Percentiles rank a stretch among this genome's conserved stretches.
Conservation (phyloP, 83 land plant genomes). For the Larix sibirica region DNA sequence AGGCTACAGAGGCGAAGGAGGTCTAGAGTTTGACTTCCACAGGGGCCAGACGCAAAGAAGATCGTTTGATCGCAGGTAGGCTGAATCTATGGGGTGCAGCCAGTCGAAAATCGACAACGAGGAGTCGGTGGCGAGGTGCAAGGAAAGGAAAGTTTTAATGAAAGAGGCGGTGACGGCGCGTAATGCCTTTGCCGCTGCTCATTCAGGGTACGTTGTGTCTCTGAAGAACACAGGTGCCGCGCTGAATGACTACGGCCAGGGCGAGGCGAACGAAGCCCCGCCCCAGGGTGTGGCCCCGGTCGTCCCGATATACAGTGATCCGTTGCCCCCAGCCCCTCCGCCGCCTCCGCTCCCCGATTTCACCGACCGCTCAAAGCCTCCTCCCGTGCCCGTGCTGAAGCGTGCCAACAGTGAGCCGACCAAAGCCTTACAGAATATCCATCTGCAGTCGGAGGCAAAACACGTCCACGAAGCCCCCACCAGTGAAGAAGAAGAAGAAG, state of each 20-base stretch:
- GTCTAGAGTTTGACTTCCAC: too few species aligned
- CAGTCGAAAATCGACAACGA: conserved; percentile 73
- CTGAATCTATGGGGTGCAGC: conserved; percentile 62
- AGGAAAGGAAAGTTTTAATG: conserved; percentile 53
- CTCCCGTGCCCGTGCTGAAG: conserved; percentile 9
- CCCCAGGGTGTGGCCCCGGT: background rate
- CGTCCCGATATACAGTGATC: background rate
- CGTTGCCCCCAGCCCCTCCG: conserved; percentile 1
- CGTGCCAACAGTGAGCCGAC: background rate
- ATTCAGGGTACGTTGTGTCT: conserved; percentile 51
- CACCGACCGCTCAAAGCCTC: conserved; percentile 18
- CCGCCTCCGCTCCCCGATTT: conserved; percentile 24
- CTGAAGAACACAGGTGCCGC: conserved; percentile 77
- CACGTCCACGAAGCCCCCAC: background rate
- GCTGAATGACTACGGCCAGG: conserved; percentile 64
- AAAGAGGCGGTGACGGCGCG: conserved; percentile 64
- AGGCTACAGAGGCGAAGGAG: too few species aligned
- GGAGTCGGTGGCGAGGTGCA: conserved; percentile 67
- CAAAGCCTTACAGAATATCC: background rate
- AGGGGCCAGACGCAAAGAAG: too few species aligned
- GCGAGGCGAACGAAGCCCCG: conserved; percentile 29
- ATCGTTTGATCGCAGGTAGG: too few species aligned
- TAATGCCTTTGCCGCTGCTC: conserved; percentile 75
- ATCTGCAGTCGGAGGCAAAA: background rate
- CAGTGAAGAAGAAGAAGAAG: conserved; percentile 8